phyloP scores from a whole-genome alignment of 768 basidiomycete genomes.

The Hygrocybe punicea region DNA sequence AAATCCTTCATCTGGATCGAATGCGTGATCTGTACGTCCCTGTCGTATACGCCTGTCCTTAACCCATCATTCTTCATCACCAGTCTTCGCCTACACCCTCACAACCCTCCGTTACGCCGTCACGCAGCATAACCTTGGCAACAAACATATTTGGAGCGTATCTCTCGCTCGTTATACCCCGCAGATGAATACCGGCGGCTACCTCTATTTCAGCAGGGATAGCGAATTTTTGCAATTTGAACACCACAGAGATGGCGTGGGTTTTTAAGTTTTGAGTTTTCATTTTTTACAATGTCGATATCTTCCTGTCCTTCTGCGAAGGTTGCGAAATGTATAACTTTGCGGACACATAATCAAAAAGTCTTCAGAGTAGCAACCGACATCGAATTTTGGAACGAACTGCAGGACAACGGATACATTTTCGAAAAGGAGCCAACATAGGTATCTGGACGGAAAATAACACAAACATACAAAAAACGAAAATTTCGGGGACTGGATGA shows the following conservation, averaged over 20 bases:
- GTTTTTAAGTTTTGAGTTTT: too few relatives aligned
- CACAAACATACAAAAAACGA: too few relatives aligned
- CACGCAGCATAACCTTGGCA: conserved; percentile 42
- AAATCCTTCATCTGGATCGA: conserved; percentile 59
- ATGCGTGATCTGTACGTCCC: conserved; percentile 48
- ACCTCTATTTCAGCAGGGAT: conserved; percentile 11
- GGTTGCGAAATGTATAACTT: neutral
- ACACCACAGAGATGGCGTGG: too few relatives aligned
- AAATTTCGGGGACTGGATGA: too few relatives aligned
- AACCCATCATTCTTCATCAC: neutral
- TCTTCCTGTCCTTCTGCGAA: neutral
- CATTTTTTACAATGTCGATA: conserved; percentile 17
- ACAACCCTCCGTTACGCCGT: conserved; percentile 45
- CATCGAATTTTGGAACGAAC: too few relatives aligned
- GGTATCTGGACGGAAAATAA: too few relatives aligned
- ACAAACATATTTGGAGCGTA: conserved; percentile 50
- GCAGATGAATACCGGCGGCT: conserved; percentile 13
- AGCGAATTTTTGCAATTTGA: conserved; percentile 42
- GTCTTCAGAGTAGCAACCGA: too few relatives aligned
- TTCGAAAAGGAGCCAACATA: too few relatives aligned
- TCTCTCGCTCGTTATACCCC: conserved; percentile 51
- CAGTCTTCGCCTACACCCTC: conserved; percentile 44
- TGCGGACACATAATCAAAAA: too few relatives aligned
- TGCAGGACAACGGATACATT: too few relatives aligned
- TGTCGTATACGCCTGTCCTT: neutral